Conservation (phyloP, 805 yeast genomes). For the Teunomyces aglyptinius region DNA sequence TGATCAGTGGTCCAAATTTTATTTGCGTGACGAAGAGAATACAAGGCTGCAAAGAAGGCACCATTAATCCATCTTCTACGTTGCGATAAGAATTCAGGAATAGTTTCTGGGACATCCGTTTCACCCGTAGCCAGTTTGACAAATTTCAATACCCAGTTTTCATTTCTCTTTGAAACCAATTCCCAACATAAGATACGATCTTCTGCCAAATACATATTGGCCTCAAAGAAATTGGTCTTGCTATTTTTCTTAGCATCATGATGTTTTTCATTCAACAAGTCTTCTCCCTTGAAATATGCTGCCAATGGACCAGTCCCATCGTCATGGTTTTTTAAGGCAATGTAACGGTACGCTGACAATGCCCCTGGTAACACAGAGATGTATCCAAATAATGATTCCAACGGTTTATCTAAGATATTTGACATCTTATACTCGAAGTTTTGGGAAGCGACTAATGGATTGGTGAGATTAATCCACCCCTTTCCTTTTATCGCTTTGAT, state of each 20-base stretch:
- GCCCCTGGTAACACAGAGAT: constrained; percentile 96
- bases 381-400: constrained; percentile 90
- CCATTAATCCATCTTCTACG: constrained; percentile 32
- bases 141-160: constrained; percentile 28
- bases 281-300: constrained; percentile 90
- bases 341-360: constrained; percentile 86
- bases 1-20: constrained; percentile 28
- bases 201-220: constrained; percentile 51
- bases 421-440: constrained; percentile 96
- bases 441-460: constrained; percentile 94
- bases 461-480: constrained; percentile 73
- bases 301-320: constrained; percentile 92
- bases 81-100: constrained; percentile 27
- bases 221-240: constrained; percentile 81
- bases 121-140: constrained; percentile 32
- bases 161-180: constrained; percentile 24
- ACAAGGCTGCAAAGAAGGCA: constrained; percentile 29
- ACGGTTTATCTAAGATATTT: constrained; percentile 91
- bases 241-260: constrained; percentile 25
- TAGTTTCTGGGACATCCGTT: constrained; percentile 27
- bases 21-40: constrained; percentile 21
- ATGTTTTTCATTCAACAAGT: constrained; percentile 30
- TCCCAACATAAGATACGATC: constrained; percentile 32
- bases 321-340: constrained; percentile 78
- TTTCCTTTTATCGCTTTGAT: constrained; percentile 93